Base-by-base conservation (phyloP, 495 filamentous ascomycete species). In the Halenospora varia region DNA sequence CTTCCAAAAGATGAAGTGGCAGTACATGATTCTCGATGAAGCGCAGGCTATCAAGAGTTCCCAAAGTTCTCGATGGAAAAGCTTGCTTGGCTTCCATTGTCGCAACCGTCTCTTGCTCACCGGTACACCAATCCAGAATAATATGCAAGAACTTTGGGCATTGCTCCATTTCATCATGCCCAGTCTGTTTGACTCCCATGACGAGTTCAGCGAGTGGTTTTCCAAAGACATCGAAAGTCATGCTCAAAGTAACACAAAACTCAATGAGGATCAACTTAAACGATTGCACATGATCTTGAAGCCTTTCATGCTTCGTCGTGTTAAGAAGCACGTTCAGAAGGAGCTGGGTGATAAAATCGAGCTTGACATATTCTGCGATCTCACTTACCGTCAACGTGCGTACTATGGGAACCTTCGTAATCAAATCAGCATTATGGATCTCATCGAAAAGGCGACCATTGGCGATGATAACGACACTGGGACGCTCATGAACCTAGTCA, bases 191-290 rank as follows among this genome's bases (percentile, higher is more conserved):
- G 94, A 98, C 68, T 97, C 92, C 2, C 94, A 98, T 70, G 94
- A 98, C 68, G 94, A 98, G 69, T 98, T 98, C 71, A 96, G 91
- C 75, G 94, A 98, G 67, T 98, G 94, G 94, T 98, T 98, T 73
- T 97, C 95, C 26, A 97, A 97, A 70, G 94, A 98, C 65, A 98
- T 98, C 64, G 94, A 98, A 71, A 96, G 91, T 25, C 94, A 98
- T 63, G 95, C 94, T 10, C 92, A 96, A 71, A 96, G 90, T 72
- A 97, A 98, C 71, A 97, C 94, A 25, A 97, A 97, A 70, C 84
- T 98, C 40, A 97, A 98, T 64, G 94, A 97, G 68, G 91, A 96
- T 65, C 94, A 99, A 71, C 84, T 99, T 42, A 90, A 88, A 70
- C 91, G 94, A 72, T 73, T 99, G 57, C 94, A 99, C 68, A 96